Evolutionary conservation across 2,329 filamentous ascomycete genomes (phyloP).

Genomic region (Venturia oleaginea): DNA sequence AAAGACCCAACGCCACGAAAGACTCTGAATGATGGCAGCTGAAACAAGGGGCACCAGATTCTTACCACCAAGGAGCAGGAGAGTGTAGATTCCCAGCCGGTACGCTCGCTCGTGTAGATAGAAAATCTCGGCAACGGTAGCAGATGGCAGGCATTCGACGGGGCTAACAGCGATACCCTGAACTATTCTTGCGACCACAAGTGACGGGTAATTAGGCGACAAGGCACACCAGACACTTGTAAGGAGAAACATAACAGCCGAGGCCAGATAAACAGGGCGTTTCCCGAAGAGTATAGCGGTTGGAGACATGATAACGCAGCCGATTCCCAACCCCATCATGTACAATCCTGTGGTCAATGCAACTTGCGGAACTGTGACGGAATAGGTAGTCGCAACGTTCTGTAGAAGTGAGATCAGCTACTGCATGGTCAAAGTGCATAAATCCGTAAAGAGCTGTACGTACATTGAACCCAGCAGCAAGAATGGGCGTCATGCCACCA

Average conservation of each 20-base stretch:
- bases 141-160: constrained; percentile 85
- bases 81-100: constrained; percentile 84
- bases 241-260: constrained; percentile 66
- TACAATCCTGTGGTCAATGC: constrained; percentile 84
- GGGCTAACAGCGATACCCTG: constrained; percentile 83
- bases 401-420: not conserved
- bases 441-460: not conserved
- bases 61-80: constrained; percentile 82
- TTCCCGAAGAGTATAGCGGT: constrained; percentile 90
- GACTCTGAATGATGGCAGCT: constrained; percentile 67
- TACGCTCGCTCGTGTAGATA: constrained; percentile 92
- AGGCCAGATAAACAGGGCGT: constrained; percentile 75
- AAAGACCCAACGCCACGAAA: constrained; percentile 87
- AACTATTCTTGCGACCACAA: constrained; percentile 74
- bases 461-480: constrained; percentile 75
- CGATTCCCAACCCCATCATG: constrained; percentile 87
- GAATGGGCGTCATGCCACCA: constrained; percentile 81
- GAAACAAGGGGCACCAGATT: constrained; percentile 82
- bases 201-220: constrained; percentile 71
- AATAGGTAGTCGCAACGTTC: constrained; percentile 59
- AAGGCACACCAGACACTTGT: constrained; percentile 76
- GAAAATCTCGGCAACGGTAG: constrained; percentile 92
- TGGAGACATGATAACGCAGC: constrained; percentile 74
- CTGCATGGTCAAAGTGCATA: not conserved
- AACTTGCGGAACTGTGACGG: constrained; percentile 61